A percentile compares a stretch with the other conserved stretches of the same genome.
Evolutionary conservation across 2,329 filamentous ascomycete genomes (phyloP).

Genomic region (Ophiostoma angusticollis): DNA sequence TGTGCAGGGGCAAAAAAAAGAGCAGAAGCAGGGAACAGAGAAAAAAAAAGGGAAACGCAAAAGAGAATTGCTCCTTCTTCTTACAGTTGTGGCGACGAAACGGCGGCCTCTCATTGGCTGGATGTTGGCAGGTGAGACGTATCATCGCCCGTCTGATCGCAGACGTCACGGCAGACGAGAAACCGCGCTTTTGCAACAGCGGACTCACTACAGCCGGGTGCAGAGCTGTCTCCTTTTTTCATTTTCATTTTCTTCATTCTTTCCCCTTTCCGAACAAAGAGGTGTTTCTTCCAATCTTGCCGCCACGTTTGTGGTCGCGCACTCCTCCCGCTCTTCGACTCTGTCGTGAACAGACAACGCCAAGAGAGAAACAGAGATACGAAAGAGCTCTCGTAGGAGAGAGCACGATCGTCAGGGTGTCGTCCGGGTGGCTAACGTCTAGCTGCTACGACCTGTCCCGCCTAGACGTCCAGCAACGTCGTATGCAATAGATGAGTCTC

Average conservation of each 20-base stretch:
- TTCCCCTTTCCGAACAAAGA: neutral
- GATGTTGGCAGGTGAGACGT: constrained; percentile 18
- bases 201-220: constrained; percentile 1
- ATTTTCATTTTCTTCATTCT: neutral
- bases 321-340: no score
- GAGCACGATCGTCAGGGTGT: no score
- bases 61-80: no score
- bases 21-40: neutral
- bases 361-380: no score
- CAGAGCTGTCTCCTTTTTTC: neutral
- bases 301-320: no score
- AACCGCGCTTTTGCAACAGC: neutral
- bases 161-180: constrained; percentile 4
- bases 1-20: neutral
- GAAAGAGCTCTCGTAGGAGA: no score
- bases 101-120: neutral
- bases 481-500: no score
- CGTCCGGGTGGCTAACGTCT: no score
- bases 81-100: neutral
- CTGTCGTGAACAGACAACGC: no score
- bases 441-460: no score
- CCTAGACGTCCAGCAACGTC: no score
- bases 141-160: constrained; percentile 22
- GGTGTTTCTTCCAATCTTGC: no score
- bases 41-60: neutral